Base-by-base conservation (phyloP, 306 rosid genomes). In the Trifolium dubium region DNA sequence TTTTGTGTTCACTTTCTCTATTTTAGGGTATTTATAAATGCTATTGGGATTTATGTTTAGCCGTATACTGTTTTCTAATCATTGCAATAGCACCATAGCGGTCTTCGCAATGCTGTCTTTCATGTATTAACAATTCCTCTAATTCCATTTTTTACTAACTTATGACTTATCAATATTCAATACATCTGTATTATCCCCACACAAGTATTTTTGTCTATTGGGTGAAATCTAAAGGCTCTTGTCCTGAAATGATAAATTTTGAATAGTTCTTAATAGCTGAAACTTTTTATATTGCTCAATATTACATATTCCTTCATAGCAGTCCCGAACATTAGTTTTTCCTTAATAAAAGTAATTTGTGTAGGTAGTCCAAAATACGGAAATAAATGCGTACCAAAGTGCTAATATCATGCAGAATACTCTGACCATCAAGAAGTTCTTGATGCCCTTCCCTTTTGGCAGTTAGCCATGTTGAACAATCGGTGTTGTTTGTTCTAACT, bases 401-500 rank as follows among this genome's bases (percentile, higher is more conserved):
- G 49, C 81, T 80, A 74, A 89, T 82, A 60, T 87, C 86, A 68
- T 73, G 37, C 13, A 89, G 77, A 58, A 91, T 78, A 67, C 44
- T 79, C 51, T 84, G 86, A 74, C 97, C 97, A 14, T 87, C 92
- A 81, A 91, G 88, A 77, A 61, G 75, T 53, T 77, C 84, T 10
- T 31, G 84, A 41, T 81, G 84, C 62, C 97, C 92, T 79, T 89
- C 97, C 78, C 82, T 78, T 83, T 75, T 84, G 49, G 97, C 92
- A 10, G 92, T 83, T 43, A 89, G 84, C 95, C 92, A 86, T 12
- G 92, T 85, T 55, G 89, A 76, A 78, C 53, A 60, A 28, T 78
- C 84, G 6, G 23, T n/a, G 44, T 10, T 8, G 61, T 77, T 79
- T 64, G 73, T 44, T 81, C 68, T 88, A 43, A 86, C 89, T 74